Conservation (phyloP, 2,329 filamentous ascomycete species). For the Ascochyta viciae-villosae region DNA sequence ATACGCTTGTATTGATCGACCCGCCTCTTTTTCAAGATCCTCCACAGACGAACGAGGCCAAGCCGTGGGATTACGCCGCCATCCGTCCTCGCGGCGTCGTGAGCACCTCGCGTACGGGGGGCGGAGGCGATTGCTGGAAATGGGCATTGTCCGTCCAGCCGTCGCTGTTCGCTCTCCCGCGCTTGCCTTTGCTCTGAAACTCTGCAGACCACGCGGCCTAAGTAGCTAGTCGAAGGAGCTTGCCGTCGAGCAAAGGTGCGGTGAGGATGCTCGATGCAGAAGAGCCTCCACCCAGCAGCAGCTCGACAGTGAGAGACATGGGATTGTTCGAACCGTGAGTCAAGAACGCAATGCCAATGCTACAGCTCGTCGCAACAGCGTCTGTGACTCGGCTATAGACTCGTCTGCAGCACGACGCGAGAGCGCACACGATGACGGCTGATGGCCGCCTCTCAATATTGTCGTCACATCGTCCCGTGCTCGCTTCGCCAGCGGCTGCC, state of each 20-base stretch:
- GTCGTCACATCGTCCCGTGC: constrained; percentile 26
- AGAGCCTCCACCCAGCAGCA: constrained; percentile 12
- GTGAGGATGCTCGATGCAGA: constrained; percentile 24
- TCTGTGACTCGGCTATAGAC: constrained; percentile 7
- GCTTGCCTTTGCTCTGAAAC: constrained; percentile 46
- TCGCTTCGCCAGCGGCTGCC: constrained; percentile 33
- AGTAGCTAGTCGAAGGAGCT: constrained; percentile 27
- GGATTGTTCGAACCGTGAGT: constrained; percentile 19
- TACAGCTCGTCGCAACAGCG: not conserved
- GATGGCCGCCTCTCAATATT: constrained; percentile 23
- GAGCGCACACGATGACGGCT: constrained; percentile 19
- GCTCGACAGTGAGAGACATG: constrained; percentile 1
- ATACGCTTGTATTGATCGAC: constrained; percentile 51
- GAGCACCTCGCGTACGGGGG: constrained; percentile 36
- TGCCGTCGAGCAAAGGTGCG: constrained; percentile 31
- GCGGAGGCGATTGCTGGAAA: constrained; percentile 43
- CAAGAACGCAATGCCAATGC: constrained; percentile 17
- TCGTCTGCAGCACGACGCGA: constrained; percentile 14
- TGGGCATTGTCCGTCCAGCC: constrained; percentile 36
- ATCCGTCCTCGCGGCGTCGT: constrained; percentile 44
- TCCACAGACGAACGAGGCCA: constrained; percentile 47
- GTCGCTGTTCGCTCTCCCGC: constrained; percentile 36
- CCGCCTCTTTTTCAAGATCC: constrained; percentile 47
- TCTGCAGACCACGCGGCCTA: constrained; percentile 34
- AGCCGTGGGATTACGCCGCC: constrained; percentile 39